These are phyloP conservation scores for Blastobotrys muscicola DNA, from an alignment of 805 yeast genomes.

Conservation along the genomic window DNA sequence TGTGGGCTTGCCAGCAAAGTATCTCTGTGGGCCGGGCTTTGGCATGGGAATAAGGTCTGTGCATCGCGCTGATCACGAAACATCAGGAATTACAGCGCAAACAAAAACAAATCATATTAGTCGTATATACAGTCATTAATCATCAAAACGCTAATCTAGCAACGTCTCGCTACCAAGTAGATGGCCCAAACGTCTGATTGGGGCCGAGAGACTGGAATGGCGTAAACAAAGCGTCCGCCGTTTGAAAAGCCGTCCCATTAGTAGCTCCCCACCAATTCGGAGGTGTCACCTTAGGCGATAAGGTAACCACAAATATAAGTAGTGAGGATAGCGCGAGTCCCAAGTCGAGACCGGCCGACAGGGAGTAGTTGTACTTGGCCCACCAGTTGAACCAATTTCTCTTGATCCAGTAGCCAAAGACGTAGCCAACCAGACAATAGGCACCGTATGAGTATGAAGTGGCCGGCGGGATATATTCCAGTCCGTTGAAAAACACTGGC, in stretches of 20 bases:
- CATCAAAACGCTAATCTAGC: not conserved
- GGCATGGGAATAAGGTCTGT: not conserved
- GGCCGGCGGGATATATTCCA: conserved; percentile 65
- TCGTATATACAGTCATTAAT: not conserved
- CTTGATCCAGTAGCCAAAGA: conserved; percentile 50
- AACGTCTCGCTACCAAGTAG: conserved; percentile 32
- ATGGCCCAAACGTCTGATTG: conserved; percentile 42
- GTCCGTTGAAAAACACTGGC: conserved; percentile 54
- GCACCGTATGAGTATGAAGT: conserved; percentile 58
- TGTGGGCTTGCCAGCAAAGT: conserved; percentile 15
- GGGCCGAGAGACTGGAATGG: conserved; percentile 27
- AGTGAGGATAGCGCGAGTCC: conserved; percentile 59
- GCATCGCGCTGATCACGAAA: not conserved
- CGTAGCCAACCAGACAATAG: conserved; percentile 44
- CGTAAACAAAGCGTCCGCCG: conserved; percentile 26
- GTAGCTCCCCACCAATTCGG: conserved; percentile 62
- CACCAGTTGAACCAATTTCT: conserved; percentile 57
- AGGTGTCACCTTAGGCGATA: conserved; percentile 32
- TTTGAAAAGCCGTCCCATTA: conserved; percentile 35
- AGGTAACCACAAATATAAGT: conserved; percentile 44
- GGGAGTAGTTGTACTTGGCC: conserved; percentile 63
- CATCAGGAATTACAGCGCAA: not conserved
- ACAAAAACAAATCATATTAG: too few species aligned
- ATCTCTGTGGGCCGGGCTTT: conserved; percentile 6
- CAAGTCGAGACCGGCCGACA: conserved; percentile 57